Conservation (phyloP, 179 eudicot species). For the Beta corolliflora region DNA sequence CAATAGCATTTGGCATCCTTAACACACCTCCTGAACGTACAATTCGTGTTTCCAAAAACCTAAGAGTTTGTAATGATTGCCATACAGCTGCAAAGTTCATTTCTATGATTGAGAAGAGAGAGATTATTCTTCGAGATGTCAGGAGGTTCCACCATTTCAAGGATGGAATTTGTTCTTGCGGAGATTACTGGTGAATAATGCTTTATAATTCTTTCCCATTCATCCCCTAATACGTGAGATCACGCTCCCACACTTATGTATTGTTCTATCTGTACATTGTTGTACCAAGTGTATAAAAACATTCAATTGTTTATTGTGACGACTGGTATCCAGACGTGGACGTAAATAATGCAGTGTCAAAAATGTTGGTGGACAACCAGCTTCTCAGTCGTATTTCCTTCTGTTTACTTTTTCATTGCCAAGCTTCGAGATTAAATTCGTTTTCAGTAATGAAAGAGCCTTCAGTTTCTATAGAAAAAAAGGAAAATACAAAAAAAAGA, state of each 20-base stretch:
- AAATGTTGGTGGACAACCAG: background rate
- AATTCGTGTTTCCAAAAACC: slow-evolving; percentile 50
- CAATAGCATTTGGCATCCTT: slow-evolving; percentile 50
- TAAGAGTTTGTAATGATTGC: slow-evolving; percentile 54
- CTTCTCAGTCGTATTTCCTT: background rate
- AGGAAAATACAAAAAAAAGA: background rate
- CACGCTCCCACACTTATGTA: slow-evolving; percentile 9
- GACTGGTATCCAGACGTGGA: slow-evolving; percentile 10
- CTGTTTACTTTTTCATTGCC: background rate
- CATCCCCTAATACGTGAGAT: background rate
- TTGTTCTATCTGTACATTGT: slow-evolving; percentile 15
- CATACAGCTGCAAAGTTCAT: slow-evolving; percentile 47
- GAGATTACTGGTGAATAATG: slow-evolving; percentile 46
- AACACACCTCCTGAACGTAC: slow-evolving; percentile 42
- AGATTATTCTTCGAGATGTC: slow-evolving; percentile 50
- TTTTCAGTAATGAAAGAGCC: background rate
- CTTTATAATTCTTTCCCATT: background rate
- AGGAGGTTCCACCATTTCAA: slow-evolving; percentile 57
- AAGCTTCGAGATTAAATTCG: background rate
- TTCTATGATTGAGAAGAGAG: slow-evolving; percentile 46
- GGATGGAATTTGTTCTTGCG: slow-evolving; percentile 49
- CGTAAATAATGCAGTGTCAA: slow-evolving; percentile 6
- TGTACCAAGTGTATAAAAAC: slow-evolving; percentile 11
- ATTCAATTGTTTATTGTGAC: slow-evolving; percentile 5
- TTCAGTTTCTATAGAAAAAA: background rate